phyloP scores from a whole-genome alignment of 352 stramenopile genomes.

The Thraustochytrium sp. region DNA sequence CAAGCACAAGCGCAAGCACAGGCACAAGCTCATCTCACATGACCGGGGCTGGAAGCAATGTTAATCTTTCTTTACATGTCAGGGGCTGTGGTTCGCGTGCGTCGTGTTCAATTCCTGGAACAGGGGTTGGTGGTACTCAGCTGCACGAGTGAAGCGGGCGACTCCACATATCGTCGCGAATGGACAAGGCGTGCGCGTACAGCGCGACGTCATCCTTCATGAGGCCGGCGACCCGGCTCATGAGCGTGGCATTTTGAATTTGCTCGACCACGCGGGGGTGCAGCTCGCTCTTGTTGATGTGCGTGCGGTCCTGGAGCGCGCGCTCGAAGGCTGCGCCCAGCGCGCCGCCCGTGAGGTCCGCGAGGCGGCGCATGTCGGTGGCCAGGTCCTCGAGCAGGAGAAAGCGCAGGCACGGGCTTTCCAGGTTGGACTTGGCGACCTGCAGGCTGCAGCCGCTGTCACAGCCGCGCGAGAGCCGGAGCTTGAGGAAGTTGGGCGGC shows the following conservation, averaged over 20 bases:
- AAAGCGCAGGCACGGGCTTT: slow-evolving; percentile 29
- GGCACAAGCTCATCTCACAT: too few species aligned
- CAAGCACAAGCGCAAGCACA: too few species aligned
- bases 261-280: background rate
- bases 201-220: background rate
- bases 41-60: too few species aligned
- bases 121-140: background rate
- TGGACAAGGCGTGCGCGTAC: background rate
- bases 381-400: slow-evolving; percentile 25
- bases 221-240: background rate
- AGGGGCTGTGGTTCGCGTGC: background rate
- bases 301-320: background rate
- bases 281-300: slow-evolving; percentile 8
- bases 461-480: slow-evolving; percentile 1
- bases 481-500: slow-evolving; percentile 13
- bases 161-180: background rate
- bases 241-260: background rate
- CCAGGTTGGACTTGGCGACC: slow-evolving; percentile 21
- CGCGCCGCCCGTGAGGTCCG: background rate
- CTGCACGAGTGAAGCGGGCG: background rate
- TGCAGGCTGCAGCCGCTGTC: background rate
- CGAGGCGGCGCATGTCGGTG: background rate
- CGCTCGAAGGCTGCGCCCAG: background rate
- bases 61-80: too few species aligned
- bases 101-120: background rate